A percentile compares a stretch with the other conserved stretches of the same genome.
Evolutionary conservation across 2,329 filamentous ascomycete species (phyloP).

Genomic region (Calonectria montana): DNA sequence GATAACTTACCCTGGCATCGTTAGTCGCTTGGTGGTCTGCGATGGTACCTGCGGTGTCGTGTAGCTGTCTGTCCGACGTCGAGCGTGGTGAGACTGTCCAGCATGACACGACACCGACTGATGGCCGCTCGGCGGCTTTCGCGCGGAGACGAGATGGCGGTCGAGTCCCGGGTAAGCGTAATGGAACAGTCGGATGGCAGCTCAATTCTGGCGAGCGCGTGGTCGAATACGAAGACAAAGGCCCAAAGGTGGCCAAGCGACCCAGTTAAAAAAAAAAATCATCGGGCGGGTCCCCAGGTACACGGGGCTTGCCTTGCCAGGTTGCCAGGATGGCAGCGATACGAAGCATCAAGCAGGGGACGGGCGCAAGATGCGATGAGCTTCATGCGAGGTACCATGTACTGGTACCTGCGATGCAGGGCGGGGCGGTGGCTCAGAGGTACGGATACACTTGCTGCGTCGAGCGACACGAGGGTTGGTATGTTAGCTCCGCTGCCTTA

Average conservation of each 20-base stretch:
- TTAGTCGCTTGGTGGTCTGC: conserved; percentile 20
- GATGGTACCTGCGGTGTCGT: conserved; percentile 26
- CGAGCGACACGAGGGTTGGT: not conserved
- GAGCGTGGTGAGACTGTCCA: conserved; percentile 13
- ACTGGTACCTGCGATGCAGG: conserved; percentile 34
- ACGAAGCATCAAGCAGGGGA: conserved; percentile 42
- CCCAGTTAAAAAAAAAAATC: conserved; percentile 19
- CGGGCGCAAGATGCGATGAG: conserved; percentile 36
- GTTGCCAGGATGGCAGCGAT: conserved; percentile 25
- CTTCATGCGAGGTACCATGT: conserved; percentile 39
- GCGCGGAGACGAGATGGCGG: not conserved
- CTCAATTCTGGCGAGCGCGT: conserved; percentile 2
- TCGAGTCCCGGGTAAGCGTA: not conserved
- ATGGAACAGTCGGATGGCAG: conserved; percentile 16
- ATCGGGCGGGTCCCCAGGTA: conserved; percentile 21
- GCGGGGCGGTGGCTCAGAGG: conserved; percentile 26
- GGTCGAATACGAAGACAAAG: conserved; percentile 24
- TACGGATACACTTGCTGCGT: conserved; percentile 13
- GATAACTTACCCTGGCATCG: conserved; percentile 22
- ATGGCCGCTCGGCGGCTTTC: conserved; percentile 6
- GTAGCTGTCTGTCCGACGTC: conserved; percentile 3
- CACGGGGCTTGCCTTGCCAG: conserved; percentile 12
- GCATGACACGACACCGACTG: conserved; percentile 11
- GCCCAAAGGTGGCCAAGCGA: conserved; percentile 11
- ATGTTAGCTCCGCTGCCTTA: conserved; percentile 15